Evolutionary conservation across 768 basidiomycete genomes (phyloP).

Genomic region (Calocybe gangraenosa): DNA sequence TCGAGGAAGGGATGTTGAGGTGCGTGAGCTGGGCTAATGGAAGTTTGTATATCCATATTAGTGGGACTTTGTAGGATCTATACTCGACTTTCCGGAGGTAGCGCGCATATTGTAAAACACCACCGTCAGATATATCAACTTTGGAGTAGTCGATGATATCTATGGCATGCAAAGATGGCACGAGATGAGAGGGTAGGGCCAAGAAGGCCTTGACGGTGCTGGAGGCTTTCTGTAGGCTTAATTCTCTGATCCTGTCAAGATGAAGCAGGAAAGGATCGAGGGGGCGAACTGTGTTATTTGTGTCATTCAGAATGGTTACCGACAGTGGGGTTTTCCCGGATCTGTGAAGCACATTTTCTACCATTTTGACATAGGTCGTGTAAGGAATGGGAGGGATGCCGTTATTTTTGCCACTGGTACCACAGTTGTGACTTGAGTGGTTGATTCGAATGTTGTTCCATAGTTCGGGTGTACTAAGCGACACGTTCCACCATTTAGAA

Average conservation of each 20-base stretch:
- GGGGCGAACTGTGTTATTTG: too few relatives aligned
- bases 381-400: not conserved
- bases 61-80: not conserved
- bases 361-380: not conserved
- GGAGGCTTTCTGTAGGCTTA: not conserved
- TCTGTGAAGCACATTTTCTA: not conserved
- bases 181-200: not conserved
- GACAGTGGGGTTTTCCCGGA: conserved; percentile 3
- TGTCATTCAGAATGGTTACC: not conserved
- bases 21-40: conserved; percentile 6
- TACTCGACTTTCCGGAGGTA: not conserved
- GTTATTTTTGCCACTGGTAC: not conserved
- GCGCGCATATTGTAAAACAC: not conserved
- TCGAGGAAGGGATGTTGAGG: not conserved
- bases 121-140: not conserved
- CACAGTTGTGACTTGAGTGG: not conserved
- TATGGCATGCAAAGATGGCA: conserved; percentile 1
- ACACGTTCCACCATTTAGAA: conserved; percentile 7
- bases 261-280: conserved; percentile 4
- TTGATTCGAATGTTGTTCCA: conserved; percentile 6
- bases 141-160: not conserved
- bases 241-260: conserved; percentile 1
- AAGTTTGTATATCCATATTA: conserved; percentile 2
- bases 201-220: not conserved
- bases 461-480: conserved; percentile 2